A percentile compares a stretch with the other conserved stretches of the same genome.
Conservation (phyloP, 1,284 basidiomycete genomes). For the Irpex sp. region DNA sequence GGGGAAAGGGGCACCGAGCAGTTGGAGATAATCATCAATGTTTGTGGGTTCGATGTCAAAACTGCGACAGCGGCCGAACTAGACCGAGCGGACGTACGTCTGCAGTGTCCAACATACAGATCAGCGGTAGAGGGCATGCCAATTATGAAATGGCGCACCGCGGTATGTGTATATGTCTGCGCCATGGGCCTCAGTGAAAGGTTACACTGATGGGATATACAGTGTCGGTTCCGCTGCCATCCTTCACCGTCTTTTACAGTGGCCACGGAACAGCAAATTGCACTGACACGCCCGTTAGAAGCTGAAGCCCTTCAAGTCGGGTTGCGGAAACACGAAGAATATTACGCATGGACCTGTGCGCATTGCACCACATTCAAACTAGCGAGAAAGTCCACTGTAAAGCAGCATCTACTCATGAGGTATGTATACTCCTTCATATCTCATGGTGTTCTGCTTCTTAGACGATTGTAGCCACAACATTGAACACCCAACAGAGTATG, state of each 20-base stretch:
- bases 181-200: not conserved
- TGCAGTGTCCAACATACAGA: not conserved
- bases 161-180: not conserved
- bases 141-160: not conserved
- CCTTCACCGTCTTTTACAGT: not conserved
- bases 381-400: not conserved
- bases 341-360: not conserved
- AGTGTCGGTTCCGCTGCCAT: not conserved
- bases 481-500: not conserved
- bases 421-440: not conserved
- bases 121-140: not conserved
- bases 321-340: not conserved
- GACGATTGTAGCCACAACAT: not conserved
- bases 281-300: not conserved
- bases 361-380: not conserved
- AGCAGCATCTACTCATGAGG: not conserved
- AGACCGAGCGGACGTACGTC: not conserved
- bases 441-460: not conserved
- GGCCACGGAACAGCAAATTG: not conserved
- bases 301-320: not conserved
- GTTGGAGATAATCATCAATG: not conserved
- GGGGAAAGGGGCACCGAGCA: not conserved
- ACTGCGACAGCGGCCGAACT: not conserved
- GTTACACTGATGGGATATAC: not conserved
- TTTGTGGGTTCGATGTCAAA: not conserved